Base-by-base conservation (phyloP, 495 filamentous ascomycete species). In the Patellaria atrata region DNA sequence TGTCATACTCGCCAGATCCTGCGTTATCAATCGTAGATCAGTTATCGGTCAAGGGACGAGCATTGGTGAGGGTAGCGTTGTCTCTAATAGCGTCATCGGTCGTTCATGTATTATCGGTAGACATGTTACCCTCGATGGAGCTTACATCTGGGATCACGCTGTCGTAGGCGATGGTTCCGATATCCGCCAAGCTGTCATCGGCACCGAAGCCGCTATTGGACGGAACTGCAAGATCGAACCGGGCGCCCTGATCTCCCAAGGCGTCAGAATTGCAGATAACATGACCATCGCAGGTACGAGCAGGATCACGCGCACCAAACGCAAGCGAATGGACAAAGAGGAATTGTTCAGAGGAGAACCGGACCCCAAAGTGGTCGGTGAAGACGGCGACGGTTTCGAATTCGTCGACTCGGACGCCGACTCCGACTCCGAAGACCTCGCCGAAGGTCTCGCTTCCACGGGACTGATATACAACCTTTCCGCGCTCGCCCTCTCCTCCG, bases 61-160 rank as follows among this genome's bases (percentile, higher is more conserved):
- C 43, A 68, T 96, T 45, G 82, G 80, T 4, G 70, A 80, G 16
- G 73, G 71, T 8, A 77, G 69, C 37, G 63, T 59, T 1, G 67
- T 96, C 21, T 59, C 61, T 11, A 75, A 75, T 43, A 85, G 79
- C 37, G 67, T 82, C 28, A 70, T 99, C 21, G 89, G 89, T 15
- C 69, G 79, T 40, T 68, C 75, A 38, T 94, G 85, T 58, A 68
- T 70, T 44, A 83, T 99, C 41, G 89, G 91, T 16, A 77, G 68
- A 38, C 77, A 87, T 43, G 84, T 86, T 17, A 67, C 55, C 25
- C 73, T 99, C 41, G 65, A 79, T 14, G 66, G 79, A 47, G 79
- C 85, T 8, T 87, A 89, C 48, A 75, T 99, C 43, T 99, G 91
- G 89, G 83, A 94, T 42, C 65, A 77, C 45, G 74, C 73, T 3